A percentile compares a stretch with the other conserved stretches of the same genome.
These are phyloP conservation scores for Polyrhizophydium stewartii DNA, from an alignment of 371 early-diverging fungal species.

Conservation along the genomic window DNA sequence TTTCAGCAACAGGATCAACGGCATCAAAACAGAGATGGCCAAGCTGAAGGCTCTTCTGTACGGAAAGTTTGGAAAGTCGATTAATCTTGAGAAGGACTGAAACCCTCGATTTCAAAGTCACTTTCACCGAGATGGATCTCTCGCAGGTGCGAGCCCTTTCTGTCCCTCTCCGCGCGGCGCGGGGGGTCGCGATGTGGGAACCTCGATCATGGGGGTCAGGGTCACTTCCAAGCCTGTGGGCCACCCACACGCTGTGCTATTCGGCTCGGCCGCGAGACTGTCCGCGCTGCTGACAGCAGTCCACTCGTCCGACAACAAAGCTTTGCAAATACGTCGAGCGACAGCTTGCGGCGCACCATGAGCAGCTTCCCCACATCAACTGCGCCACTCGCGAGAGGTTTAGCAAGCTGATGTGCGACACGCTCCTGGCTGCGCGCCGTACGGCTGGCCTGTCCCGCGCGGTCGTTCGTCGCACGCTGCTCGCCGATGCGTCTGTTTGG, in stretches of 20 bases:
- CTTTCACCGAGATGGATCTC: no score
- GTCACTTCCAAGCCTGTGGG: no score
- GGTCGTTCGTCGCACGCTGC: neutral
- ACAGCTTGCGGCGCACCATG: neutral
- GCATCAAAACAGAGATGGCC: constrained; percentile 68
- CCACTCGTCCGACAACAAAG: no score
- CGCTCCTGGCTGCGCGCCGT: neutral
- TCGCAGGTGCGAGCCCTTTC: constrained; percentile 1
- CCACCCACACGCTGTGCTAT: no score
- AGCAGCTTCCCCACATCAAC: neutral
- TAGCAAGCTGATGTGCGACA: neutral
- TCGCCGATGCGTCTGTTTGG: neutral
- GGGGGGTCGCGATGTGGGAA: no score
- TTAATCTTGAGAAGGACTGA: constrained; percentile 73
- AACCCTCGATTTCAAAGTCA: no score
- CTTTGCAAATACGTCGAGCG: neutral
- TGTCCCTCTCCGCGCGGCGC: no score
- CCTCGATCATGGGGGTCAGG: no score
- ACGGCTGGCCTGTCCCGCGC: neutral
- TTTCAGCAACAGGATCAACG: constrained; percentile 58
- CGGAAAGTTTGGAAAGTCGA: constrained; percentile 86
- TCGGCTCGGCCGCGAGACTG: no score
- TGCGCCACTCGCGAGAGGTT: neutral
- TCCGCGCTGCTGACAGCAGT: no score
- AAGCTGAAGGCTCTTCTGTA: constrained; percentile 82